phyloP scores from a whole-genome alignment of 805 yeast genomes.

The Peterozyma toletana region DNA sequence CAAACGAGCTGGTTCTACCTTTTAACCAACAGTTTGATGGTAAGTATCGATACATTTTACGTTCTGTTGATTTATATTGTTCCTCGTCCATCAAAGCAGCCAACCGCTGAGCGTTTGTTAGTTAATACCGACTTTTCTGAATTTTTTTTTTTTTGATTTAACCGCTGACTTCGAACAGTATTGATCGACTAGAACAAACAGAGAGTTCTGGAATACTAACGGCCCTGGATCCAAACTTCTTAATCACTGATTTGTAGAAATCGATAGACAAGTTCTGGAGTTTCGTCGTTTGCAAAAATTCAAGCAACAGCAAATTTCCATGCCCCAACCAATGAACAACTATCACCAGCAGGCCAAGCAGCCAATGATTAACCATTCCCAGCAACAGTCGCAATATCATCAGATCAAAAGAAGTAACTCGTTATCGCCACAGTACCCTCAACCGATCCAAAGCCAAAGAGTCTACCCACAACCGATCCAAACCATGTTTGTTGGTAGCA shows the following conservation, averaged over 20 bases:
- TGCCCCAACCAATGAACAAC: constrained; percentile 6
- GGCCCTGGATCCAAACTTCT: not conserved
- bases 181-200: too few species aligned
- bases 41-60: not conserved
- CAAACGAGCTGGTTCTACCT: not conserved
- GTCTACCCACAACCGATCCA: not conserved
- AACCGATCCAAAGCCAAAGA: constrained; percentile 1
- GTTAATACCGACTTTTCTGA: too few species aligned
- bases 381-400: not conserved
- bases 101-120: too few species aligned
- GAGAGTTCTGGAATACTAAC: too few species aligned
- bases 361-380: not conserved
- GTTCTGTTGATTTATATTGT: not conserved
- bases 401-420: constrained; percentile 3
- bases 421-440: constrained; percentile 6
- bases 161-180: too few species aligned
- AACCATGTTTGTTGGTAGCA: not conserved
- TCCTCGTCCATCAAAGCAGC: too few species aligned
- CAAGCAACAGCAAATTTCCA: constrained; percentile 4
- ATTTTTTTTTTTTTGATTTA: not conserved
- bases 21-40: constrained; percentile 8
- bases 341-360: constrained; percentile 1
- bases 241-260: constrained; percentile 1
- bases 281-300: not conserved
- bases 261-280: constrained; percentile 6